Evolutionary conservation across 2,329 filamentous ascomycete genomes (phyloP), one percentile per base, ranked within the genome.

Genomic region (Fusarium sp.): DNA sequence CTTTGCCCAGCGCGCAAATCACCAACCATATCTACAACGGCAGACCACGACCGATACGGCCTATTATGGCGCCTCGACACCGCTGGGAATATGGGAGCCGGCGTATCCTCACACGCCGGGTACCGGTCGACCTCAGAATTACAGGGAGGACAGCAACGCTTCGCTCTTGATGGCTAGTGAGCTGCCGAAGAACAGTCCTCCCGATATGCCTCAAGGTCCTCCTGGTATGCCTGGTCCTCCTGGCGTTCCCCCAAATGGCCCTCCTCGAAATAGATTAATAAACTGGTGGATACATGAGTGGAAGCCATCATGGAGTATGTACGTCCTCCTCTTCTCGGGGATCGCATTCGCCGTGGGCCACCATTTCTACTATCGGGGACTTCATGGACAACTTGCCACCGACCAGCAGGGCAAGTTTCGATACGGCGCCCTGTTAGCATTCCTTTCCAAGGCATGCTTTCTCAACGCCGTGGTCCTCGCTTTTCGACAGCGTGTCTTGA

Each of bases 251-350:
- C 36, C 36, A 13, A 39, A 22, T 33, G 22, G 45, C 18, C 60
- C 60, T 33, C 48, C 26, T 6, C 31, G 39, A 31, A 33, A 13
- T 18, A 53, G 26, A 13, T 30, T 68, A 6, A 39, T 59, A 39
- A 55, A 72, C 22, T 74, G 71, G 72, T 74, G 72, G 72, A 31
- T 63, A 26, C 61, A 51, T 6, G 64, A 64, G 55, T 77, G 75
- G 75, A 75, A 60, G 50, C 72, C 73, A 26, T 65, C 68, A 18
- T 77, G 75, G 75, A 77, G 72, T 39, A 77, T 77, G 75, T 76
- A 75, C 44, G 38, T 58, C 20, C 75, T 77, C 16, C 62, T 77
- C 55, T 41, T 71, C 7, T 65, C 53, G 9, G 75, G 75, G 16
- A 67, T 77, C 36, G 62, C 73, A 51, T 77, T 77, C 20, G 75